A percentile compares a stretch with the other conserved stretches of the same genome.
These are phyloP conservation scores for Rugosomyces carneus DNA, from an alignment of 1,284 basidiomycete genomes.

Conservation along the genomic window DNA sequence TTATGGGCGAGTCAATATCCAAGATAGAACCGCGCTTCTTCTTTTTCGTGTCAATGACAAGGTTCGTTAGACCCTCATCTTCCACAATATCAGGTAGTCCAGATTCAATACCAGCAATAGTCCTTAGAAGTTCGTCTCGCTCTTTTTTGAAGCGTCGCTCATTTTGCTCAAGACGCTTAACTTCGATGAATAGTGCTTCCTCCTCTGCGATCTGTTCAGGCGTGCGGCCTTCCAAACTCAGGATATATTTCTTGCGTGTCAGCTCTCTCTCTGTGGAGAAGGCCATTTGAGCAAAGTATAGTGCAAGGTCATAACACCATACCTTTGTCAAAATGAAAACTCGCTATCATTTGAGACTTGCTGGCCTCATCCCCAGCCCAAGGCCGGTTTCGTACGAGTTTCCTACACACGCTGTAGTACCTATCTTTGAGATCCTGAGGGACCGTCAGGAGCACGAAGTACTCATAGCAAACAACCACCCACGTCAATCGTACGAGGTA, in stretches of 20 bases:
- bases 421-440: constrained; percentile 88
- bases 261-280: constrained; percentile 70
- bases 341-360: constrained; percentile 63
- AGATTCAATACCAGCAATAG: constrained; percentile 79
- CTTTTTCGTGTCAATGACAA: constrained; percentile 42
- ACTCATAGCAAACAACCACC: constrained; percentile 12
- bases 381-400: constrained; percentile 79
- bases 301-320: constrained; percentile 6
- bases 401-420: constrained; percentile 90
- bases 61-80: constrained; percentile 51
- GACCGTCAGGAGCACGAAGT: neutral
- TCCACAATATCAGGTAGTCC: constrained; percentile 69
- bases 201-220: constrained; percentile 91
- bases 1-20: constrained; percentile 54
- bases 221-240: constrained; percentile 81
- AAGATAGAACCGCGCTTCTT: constrained; percentile 37
- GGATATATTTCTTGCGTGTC: constrained; percentile 85
- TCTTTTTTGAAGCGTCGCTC: constrained; percentile 87
- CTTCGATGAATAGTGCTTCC: constrained; percentile 91
- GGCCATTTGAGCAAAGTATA: constrained; percentile 2
- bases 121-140: constrained; percentile 84
- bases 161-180: constrained; percentile 91
- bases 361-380: constrained; percentile 74
- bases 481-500: constrained; percentile 65
- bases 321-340: constrained; percentile 84